A percentile compares a stretch with the other conserved stretches of the same genome.
These are phyloP conservation scores for Omphalea diandra DNA, from an alignment of 441 rosid genomes.

Conservation along the genomic window DNA sequence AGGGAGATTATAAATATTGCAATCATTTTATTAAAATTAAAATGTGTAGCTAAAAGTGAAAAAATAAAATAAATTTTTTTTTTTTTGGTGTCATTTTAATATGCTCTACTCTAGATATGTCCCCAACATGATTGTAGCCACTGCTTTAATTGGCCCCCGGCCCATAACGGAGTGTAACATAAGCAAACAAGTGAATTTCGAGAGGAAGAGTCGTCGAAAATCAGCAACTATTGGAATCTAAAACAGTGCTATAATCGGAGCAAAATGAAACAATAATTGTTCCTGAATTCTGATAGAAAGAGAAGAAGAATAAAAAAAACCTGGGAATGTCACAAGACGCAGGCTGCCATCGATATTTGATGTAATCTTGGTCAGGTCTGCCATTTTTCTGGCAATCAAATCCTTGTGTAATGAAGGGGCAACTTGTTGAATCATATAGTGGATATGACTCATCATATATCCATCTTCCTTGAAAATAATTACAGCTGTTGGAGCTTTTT, in stretches of 20 bases:
- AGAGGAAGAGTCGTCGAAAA: neutral
- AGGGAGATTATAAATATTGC: too few relatives aligned
- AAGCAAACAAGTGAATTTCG: too few relatives aligned
- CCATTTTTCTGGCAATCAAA: constrained; percentile 66
- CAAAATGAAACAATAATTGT: neutral
- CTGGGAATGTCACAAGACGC: constrained; percentile 45
- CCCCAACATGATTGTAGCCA: neutral
- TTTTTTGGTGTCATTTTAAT: too few relatives aligned
- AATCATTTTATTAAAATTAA: too few relatives aligned
- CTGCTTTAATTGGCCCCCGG: too few relatives aligned
- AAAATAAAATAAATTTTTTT: too few relatives aligned
- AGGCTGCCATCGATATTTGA: constrained; percentile 76
- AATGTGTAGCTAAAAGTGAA: too few relatives aligned
- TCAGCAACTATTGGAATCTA: too few relatives aligned
- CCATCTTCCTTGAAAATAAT: constrained; percentile 62
- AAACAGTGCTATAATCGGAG: neutral
- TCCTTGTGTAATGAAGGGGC: constrained; percentile 64
- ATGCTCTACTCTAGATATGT: neutral
- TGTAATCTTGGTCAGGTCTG: constrained; percentile 55
- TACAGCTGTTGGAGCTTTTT: constrained; percentile 23
- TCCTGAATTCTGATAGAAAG: neutral
- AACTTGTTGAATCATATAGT: constrained; percentile 43
- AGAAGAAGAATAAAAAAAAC: constrained; percentile 19
- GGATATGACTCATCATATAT: constrained; percentile 56
- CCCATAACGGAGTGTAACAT: too few relatives aligned